Evolutionary conservation across 371 early-diverging fungal genomes (phyloP).

Genomic region (Mortierella sp.): DNA sequence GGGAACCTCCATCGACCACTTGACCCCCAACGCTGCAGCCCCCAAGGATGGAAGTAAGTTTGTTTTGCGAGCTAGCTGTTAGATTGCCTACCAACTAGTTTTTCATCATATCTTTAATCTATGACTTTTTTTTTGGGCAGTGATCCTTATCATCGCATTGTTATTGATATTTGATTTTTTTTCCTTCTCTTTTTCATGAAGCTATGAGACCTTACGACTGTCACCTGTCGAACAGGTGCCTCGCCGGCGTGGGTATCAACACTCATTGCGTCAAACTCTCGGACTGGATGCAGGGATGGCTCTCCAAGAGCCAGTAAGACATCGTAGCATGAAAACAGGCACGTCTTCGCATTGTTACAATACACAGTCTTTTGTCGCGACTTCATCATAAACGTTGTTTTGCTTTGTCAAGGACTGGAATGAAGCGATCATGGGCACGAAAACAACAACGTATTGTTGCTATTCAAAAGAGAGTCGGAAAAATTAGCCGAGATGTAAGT

Average conservation of each 20-base stretch:
- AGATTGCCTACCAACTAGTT: no score
- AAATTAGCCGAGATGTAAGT: not conserved
- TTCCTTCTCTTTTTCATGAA: constrained; percentile 37
- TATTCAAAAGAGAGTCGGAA: not conserved
- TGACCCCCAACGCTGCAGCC: constrained; percentile 66
- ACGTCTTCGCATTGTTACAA: not conserved
- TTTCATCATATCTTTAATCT: no score
- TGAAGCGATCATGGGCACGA: not conserved
- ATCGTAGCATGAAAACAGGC: not conserved
- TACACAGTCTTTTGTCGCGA: not conserved
- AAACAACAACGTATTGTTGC: not conserved
- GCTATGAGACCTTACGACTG: constrained; percentile 77
- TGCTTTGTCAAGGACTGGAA: not conserved
- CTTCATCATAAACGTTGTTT: not conserved
- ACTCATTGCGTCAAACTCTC: constrained; percentile 66
- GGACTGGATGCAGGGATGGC: constrained; percentile 66
- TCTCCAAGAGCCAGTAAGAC: constrained; percentile 16
- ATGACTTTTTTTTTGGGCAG: not conserved
- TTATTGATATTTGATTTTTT: constrained; percentile 11
- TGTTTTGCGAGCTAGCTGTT: not conserved
- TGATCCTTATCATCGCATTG: not conserved
- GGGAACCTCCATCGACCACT: constrained; percentile 66
- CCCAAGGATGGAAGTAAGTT: constrained; percentile 54
- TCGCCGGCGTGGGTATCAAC: constrained; percentile 68
- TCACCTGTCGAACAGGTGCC: constrained; percentile 71